Evolutionary conservation across 495 filamentous ascomycete species (phyloP).

Genomic region (Pyrenula massariospora): DNA sequence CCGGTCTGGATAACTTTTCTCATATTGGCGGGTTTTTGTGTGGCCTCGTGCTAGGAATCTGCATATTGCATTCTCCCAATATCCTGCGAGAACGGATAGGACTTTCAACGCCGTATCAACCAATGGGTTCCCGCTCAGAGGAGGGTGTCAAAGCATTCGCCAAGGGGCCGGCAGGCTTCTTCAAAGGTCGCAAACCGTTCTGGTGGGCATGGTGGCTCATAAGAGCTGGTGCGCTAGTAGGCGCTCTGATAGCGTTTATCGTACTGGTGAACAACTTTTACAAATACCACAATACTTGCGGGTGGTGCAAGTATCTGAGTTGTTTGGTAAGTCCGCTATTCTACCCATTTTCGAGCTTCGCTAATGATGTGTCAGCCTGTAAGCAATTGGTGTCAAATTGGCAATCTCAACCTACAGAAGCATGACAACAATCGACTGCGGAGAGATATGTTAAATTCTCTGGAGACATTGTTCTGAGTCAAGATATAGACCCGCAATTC

Average conservation of each 20-base stretch:
- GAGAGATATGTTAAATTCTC: neutral
- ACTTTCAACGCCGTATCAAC: constrained; percentile 50
- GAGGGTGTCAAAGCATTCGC: constrained; percentile 41
- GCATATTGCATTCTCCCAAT: constrained; percentile 77
- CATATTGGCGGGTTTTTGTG: constrained; percentile 95
- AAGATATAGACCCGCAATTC: too few relatives aligned
- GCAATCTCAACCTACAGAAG: constrained; percentile 29
- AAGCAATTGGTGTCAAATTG: constrained; percentile 68
- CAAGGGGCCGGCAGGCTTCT: constrained; percentile 66
- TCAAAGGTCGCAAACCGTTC: constrained; percentile 78
- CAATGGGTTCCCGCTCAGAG: constrained; percentile 33
- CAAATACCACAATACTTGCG: constrained; percentile 58
- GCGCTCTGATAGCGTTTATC: constrained; percentile 70
- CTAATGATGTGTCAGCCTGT: constrained; percentile 43
- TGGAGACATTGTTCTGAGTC: neutral
- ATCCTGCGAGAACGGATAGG: constrained; percentile 66
- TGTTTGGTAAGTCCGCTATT: constrained; percentile 63
- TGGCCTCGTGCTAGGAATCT: constrained; percentile 78
- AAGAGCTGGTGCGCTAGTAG: constrained; percentile 65
- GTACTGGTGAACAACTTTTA: constrained; percentile 85
- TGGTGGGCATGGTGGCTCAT: constrained; percentile 99
- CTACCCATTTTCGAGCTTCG: neutral
- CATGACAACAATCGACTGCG: constrained; percentile 13
- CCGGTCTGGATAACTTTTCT: constrained; percentile 91
- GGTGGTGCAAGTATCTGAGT: constrained; percentile 88